These are phyloP conservation scores for Pichia sp. DNA, from an alignment of 1,139 yeast species.

Conservation along the genomic window DNA sequence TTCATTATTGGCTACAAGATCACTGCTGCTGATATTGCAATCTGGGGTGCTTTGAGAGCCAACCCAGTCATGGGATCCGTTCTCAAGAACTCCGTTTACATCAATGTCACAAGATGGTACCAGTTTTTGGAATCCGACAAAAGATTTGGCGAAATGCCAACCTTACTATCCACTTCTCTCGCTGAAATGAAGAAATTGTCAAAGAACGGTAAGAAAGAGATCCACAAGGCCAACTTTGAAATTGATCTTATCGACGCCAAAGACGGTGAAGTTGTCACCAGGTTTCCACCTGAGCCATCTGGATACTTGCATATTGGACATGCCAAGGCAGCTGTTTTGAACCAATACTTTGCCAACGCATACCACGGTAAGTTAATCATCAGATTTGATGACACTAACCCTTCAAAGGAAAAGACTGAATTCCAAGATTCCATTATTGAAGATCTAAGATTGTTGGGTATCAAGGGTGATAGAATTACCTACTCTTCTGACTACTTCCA, in stretches of 20 bases:
- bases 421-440: conserved; percentile 89
- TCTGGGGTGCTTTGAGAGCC: conserved; percentile 93
- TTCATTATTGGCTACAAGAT: conserved; percentile 63
- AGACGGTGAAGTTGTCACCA: conserved; percentile 90
- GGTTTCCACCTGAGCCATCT: conserved; percentile 92
- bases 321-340: conserved; percentile 93
- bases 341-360: conserved; percentile 90
- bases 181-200: conserved; percentile 70
- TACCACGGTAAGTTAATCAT: conserved; percentile 92
- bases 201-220: conserved; percentile 68
- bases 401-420: conserved; percentile 89
- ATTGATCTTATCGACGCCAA: conserved; percentile 87
- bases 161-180: conserved; percentile 60
- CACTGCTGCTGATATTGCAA: conserved; percentile 76
- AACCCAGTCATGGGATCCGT: conserved; percentile 90
- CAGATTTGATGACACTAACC: conserved; percentile 96
- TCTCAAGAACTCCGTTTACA: conserved; percentile 75
- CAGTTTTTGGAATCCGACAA: conserved; percentile 63
- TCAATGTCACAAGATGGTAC: conserved; percentile 93
- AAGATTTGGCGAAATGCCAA: conserved; percentile 67
- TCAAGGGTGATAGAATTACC: conserved; percentile 82
- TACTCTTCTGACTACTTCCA: conserved; percentile 92
- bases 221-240: conserved; percentile 87
- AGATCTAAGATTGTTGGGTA: conserved; percentile 82
- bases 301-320: conserved; percentile 97